phyloP scores from a whole-genome alignment of 352 stramenopile genomes.

The Albugo candida region DNA sequence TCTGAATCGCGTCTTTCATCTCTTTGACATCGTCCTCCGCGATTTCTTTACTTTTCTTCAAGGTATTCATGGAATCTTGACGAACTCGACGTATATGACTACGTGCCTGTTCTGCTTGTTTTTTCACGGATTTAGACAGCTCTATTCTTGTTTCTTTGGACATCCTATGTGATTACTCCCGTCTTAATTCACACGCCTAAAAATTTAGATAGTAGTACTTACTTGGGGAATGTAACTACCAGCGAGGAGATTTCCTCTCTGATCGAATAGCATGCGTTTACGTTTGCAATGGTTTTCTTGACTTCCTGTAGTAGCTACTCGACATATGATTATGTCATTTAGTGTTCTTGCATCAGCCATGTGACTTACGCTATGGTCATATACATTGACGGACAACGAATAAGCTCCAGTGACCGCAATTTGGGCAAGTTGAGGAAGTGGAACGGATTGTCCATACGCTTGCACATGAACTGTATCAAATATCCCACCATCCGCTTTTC shows the following conservation, averaged over 20 bases:
- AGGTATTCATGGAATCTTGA: slow-evolving; percentile 66
- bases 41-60: slow-evolving; percentile 63
- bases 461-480: slow-evolving; percentile 65
- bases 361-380: slow-evolving; percentile 47
- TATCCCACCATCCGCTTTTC: slow-evolving; percentile 56
- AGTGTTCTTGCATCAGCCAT: not conserved
- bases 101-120: slow-evolving; percentile 58
- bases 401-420: slow-evolving; percentile 42
- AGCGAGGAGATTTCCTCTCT: slow-evolving; percentile 42
- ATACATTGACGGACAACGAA: slow-evolving; percentile 49
- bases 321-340: not conserved
- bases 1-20: slow-evolving; percentile 62
- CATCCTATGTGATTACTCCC: slow-evolving; percentile 27
- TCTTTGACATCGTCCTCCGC: slow-evolving; percentile 62
- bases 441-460: slow-evolving; percentile 61
- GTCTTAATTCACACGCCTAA: not conserved
- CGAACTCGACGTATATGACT: slow-evolving; percentile 70
- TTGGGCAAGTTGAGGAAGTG: slow-evolving; percentile 56
- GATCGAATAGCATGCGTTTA: slow-evolving; percentile 58
- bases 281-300: slow-evolving; percentile 47
- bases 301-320: slow-evolving; percentile 40
- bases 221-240: slow-evolving; percentile 71
- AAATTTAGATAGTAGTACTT: slow-evolving; percentile 3
- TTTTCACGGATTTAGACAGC: slow-evolving; percentile 59
- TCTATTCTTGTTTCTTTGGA: slow-evolving; percentile 67